These are phyloP conservation scores for Urtica urens DNA, from an alignment of 306 rosid genomes.

Conservation along the genomic window DNA sequence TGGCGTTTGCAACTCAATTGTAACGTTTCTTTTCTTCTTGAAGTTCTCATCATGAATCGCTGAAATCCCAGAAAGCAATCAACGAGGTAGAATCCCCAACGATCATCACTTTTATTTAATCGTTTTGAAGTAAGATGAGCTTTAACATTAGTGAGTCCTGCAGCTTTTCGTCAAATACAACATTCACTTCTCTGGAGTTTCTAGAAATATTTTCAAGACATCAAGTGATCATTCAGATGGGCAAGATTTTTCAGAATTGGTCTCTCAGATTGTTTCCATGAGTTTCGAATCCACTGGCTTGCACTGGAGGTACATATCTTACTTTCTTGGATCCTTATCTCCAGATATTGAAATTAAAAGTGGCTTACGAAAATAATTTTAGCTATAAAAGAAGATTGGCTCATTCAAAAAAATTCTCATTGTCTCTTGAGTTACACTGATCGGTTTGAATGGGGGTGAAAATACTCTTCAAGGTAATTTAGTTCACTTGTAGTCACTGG, in stretches of 20 bases:
- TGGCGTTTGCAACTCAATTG: constrained; percentile 11
- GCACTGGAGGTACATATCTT: constrained; percentile 82
- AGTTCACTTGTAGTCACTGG: neutral
- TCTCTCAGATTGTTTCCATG: constrained; percentile 82
- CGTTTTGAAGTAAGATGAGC: constrained; percentile 7
- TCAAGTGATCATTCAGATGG: constrained; percentile 41
- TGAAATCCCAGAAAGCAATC: constrained; percentile 93
- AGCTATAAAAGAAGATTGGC: too few relatives aligned
- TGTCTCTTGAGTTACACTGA: too few relatives aligned
- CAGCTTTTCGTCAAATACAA: constrained; percentile 99
- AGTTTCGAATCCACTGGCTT: constrained; percentile 86
- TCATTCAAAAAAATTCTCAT: too few relatives aligned
- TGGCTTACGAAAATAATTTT: neutral
- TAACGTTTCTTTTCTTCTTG: constrained; percentile 26
- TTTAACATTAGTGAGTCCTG: constrained; percentile 22
- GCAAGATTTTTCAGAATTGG: constrained; percentile 55
- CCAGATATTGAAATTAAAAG: neutral
- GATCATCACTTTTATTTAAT: constrained; percentile 17
- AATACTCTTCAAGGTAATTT: neutral
- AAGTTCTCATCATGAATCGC: constrained; percentile 95
- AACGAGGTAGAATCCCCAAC: constrained; percentile 58
- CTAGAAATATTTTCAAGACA: constrained; percentile 66
- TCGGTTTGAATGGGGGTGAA: neutral
- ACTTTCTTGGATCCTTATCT: constrained; percentile 10
- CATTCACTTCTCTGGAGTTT: constrained; percentile 95